These are phyloP conservation scores for Aureobasidium musti DNA, from an alignment of 2,329 filamentous ascomycete genomes.

Conservation along the genomic window DNA sequence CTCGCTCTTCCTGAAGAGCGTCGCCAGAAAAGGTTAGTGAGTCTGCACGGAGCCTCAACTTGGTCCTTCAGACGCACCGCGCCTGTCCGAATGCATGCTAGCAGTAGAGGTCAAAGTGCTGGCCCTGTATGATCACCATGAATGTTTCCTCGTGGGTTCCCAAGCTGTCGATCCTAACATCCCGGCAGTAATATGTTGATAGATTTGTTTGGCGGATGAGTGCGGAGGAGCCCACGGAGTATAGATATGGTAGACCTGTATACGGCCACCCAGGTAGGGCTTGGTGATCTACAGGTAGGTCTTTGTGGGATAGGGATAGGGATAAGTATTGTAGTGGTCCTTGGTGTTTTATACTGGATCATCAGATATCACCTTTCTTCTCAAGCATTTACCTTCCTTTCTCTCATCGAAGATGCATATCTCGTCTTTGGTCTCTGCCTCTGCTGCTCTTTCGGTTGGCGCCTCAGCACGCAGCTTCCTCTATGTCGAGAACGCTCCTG, in stretches of 20 bases:
- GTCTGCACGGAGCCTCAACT: constrained; percentile 2
- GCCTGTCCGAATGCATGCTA: not conserved
- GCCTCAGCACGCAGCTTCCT: constrained; percentile 8
- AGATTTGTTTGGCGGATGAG: not conserved
- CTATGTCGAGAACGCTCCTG: constrained; percentile 36
- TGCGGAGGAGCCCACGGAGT: not conserved
- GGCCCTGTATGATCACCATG: constrained; percentile 5
- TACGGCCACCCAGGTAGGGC: not conserved
- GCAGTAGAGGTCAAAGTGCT: not conserved
- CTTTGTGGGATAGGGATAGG: not conserved
- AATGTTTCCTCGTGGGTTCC: not conserved
- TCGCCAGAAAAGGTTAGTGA: not conserved
- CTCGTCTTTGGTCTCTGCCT: not conserved
- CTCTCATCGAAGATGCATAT: constrained; percentile 14
- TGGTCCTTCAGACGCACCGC: not conserved
- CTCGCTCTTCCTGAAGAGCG: not conserved
- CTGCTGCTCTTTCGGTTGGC: not conserved
- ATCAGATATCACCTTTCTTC: constrained; percentile 12
- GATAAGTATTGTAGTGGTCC: constrained; percentile 18
- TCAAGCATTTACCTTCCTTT: not conserved
- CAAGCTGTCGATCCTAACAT: constrained; percentile 1
- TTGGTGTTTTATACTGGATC: constrained; percentile 4
- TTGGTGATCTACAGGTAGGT: not conserved
- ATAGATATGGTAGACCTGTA: not conserved
- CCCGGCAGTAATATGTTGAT: not conserved